phyloP scores from a whole-genome alignment of 352 stramenopile genomes.

The Phytophthora cactorum region DNA sequence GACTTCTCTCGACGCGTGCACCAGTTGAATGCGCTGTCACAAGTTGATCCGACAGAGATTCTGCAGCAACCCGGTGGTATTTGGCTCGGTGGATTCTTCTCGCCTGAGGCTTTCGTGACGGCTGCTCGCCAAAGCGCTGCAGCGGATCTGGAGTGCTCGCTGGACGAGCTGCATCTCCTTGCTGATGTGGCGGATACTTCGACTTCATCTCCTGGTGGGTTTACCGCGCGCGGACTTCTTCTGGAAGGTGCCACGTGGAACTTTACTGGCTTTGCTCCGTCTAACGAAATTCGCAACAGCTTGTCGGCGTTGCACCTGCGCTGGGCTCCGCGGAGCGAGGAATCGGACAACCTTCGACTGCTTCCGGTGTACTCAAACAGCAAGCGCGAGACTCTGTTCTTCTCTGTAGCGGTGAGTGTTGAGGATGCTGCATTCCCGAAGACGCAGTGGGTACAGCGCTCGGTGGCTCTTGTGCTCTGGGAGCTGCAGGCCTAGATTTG shows the following conservation, averaged over 20 bases:
- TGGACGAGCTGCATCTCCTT: conserved; percentile 89
- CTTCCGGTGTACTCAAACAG: conserved; percentile 89
- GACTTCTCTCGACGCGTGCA: conserved; percentile 82
- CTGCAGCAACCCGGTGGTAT: conserved; percentile 53
- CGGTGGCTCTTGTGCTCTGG: conserved; percentile 84
- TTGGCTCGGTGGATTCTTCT: conserved; percentile 94
- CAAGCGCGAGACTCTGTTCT: conserved; percentile 78
- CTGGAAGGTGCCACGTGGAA: conserved; percentile 88
- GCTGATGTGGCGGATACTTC: conserved; percentile 62
- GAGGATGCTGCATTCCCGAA: conserved; percentile 56
- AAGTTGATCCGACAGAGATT: conserved; percentile 50
- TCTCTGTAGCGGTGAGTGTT: conserved; percentile 78
- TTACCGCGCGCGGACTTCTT: conserved; percentile 76
- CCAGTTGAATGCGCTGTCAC: conserved; percentile 63
- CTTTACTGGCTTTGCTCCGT: conserved; percentile 67
- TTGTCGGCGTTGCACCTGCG: conserved; percentile 74
- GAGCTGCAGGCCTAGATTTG: conserved; percentile 53
- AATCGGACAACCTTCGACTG: conserved; percentile 40
- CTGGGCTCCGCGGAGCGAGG: conserved; percentile 52
- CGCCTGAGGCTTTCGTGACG: conserved; percentile 93
- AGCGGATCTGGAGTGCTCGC: conserved; percentile 73
- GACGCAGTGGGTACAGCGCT: conserved; percentile 83
- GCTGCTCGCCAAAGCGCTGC: conserved; percentile 91
- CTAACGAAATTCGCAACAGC: conserved; percentile 77
- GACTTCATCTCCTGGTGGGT: conserved; percentile 37